phyloP scores from a whole-genome alignment of 176 grass and related monocot genomes.

The Eremochloa ophiuroides region DNA sequence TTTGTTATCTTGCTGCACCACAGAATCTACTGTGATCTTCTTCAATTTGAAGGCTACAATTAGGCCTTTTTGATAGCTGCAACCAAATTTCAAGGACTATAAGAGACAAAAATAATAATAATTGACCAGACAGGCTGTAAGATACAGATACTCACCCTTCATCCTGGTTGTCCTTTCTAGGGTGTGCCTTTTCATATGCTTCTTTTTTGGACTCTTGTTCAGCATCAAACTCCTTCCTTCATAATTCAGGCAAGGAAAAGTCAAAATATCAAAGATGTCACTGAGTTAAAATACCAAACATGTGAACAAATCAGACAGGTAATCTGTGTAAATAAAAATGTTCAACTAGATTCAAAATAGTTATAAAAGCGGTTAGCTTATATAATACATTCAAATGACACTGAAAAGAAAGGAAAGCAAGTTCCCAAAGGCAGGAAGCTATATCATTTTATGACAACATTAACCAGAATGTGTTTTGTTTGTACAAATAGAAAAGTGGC shows the following conservation, averaged over 20 bases:
- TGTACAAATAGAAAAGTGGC: not conserved
- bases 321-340: not conserved
- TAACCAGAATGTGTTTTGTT: not conserved
- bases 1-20: constrained; percentile 11
- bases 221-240: constrained; percentile 81
- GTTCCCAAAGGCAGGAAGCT: not conserved
- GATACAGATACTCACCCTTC: constrained; percentile 18
- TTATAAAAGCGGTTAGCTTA: not conserved
- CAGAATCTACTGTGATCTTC: constrained; percentile 18
- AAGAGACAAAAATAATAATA: not conserved
- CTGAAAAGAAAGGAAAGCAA: not conserved
- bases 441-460: not conserved
- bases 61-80: constrained; percentile 72
- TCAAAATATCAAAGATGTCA: constrained; percentile 11
- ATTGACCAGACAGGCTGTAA: not conserved
- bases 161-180: constrained; percentile 35
- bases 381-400: not conserved
- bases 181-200: constrained; percentile 35
- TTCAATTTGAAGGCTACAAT: constrained; percentile 74
- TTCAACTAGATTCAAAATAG: not conserved
- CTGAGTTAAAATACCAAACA: constrained; percentile 17
- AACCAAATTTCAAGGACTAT: not conserved
- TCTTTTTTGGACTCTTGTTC: constrained; percentile 44
- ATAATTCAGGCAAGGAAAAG: constrained; percentile 26
- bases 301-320: not conserved